Conservation (phyloP, 75 land plant species). For the Ceratopteris richardii region DNA sequence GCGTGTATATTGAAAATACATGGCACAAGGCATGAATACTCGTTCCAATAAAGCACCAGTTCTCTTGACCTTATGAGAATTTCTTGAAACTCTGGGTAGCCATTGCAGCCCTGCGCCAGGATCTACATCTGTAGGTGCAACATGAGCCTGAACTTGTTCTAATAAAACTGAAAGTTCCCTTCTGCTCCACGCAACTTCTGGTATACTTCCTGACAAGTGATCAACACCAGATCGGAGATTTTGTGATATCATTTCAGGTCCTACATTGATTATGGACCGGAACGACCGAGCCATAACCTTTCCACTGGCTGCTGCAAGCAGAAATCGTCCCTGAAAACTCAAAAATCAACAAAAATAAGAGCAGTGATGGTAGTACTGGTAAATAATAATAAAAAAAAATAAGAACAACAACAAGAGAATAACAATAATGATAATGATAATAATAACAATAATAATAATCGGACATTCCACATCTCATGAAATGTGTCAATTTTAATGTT, state of each 20-base stretch:
- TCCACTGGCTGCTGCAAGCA: slow-evolving; percentile 97
- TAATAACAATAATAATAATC: too few species aligned
- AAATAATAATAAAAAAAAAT: too few species aligned
- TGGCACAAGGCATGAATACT: slow-evolving; percentile 92
- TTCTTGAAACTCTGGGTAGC: slow-evolving; percentile 87
- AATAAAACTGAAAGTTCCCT: slow-evolving; percentile 88
- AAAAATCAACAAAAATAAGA: too few species aligned
- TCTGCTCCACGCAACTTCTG: slow-evolving; percentile 86
- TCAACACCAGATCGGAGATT: slow-evolving; percentile 44
- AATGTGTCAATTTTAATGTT: too few species aligned
- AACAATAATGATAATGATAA: too few species aligned
- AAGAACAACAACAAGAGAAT: too few species aligned
- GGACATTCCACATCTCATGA: too few species aligned
- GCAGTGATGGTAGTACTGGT: too few species aligned
- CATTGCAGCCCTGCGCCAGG: slow-evolving; percentile 98
- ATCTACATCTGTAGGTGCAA: slow-evolving; percentile 99
- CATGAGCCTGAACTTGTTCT: slow-evolving; percentile 98
- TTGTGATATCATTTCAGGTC: slow-evolving; percentile 69
- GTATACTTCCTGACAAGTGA: slow-evolving; percentile 41
- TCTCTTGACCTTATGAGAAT: slow-evolving; percentile 76
- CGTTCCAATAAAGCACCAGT: slow-evolving; percentile 95
- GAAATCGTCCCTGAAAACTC: slow-evolving; percentile 70
- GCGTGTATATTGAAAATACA: slow-evolving; percentile 94
- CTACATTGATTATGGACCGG: slow-evolving; percentile 73
- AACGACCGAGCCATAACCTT: slow-evolving; percentile 98